Evolutionary conservation across 345 rosid genomes (phyloP), one percentile per base, ranked within the genome.

Genomic region (Eucalyptus camaldulensis): DNA sequence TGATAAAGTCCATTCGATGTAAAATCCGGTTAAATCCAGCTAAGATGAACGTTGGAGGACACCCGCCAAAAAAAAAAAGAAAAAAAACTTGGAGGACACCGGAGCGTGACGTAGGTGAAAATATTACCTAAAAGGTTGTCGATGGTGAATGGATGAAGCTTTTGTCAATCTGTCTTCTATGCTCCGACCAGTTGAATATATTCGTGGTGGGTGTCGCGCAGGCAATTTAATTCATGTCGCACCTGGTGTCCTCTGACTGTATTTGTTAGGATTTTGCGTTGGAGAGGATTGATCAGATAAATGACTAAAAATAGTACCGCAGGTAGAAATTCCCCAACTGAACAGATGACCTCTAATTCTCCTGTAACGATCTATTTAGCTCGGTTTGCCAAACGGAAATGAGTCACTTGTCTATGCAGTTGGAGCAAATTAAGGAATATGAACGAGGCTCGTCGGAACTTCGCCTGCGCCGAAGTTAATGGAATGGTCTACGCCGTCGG

Each of bases 401-500:
- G 47, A 76, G 5, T 19, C 15, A 21, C 45, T 76, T 40, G 89
- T 87, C 17, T 67, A 88, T 94, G 90, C 93, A 98, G 99, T 49
- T 98, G 98, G 99, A 95, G 95, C 92, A 95, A 93, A 93, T 91
- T 96, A 83, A 94, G 96, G 83, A 92, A 92, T 87, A 89, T 96
- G 96, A 96, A 96, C 54, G 93, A 91, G 60, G 96, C 97, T 44
- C 99, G 99, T 53, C 95, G 93, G 90, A 96, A 95, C 91, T 98
- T 93, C 91, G 99, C 99, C 58, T 98, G 98, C n/a, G 94, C 98
- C 6, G 99, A 95, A 90, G 97, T 97, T 86, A 93, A 95, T 69
- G 98, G 98, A 87, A 94, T 91, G 92, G 93, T 98, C 89, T 98
- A 98, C 85, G 97, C 93, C 3, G 99, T 93, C 50, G 99, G 99